Conservation (phyloP, 2,329 filamentous ascomycete species). For the Sordariomycetes sp. region DNA sequence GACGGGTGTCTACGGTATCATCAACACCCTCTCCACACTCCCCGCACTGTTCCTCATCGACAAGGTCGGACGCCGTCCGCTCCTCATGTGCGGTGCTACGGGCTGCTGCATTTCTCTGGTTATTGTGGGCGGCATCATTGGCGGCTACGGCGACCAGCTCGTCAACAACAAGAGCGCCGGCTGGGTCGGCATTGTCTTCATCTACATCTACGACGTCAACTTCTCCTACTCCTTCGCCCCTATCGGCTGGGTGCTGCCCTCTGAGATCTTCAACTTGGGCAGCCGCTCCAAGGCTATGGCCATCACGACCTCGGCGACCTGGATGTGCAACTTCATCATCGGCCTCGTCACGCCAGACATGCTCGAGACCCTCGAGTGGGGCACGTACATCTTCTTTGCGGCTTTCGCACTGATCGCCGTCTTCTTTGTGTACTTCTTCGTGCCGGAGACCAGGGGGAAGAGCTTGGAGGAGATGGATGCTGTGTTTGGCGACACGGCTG, state of each 20-base stretch:
- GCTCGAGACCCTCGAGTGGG: conserved; percentile 39
- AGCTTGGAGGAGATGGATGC: conserved; percentile 49
- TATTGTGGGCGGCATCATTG: conserved; percentile 40
- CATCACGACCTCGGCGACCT: conserved; percentile 40
- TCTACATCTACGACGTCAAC: conserved; percentile 53
- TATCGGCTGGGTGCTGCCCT: conserved; percentile 56
- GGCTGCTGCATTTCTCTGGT: conserved; percentile 55
- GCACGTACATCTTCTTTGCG: conserved; percentile 53
- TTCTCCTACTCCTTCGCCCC: conserved; percentile 57
- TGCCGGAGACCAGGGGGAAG: conserved; percentile 48
- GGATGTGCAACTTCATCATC: conserved; percentile 27
- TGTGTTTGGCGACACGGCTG: conserved; percentile 29
- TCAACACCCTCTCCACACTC: conserved; percentile 36
- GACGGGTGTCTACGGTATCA: conserved; percentile 48
- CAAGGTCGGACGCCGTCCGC: conserved; percentile 48
- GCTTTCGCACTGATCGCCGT: conserved; percentile 39
- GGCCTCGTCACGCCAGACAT: conserved; percentile 32
- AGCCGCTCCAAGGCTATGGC: conserved; percentile 52
- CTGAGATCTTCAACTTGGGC: conserved; percentile 51
- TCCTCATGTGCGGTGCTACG: conserved; percentile 53
- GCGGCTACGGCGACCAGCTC: conserved; percentile 27
- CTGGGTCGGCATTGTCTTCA: conserved; percentile 54
- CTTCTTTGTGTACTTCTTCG: conserved; percentile 42
- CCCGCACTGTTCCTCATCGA: conserved; percentile 42
- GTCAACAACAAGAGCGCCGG: conserved; percentile 28